phyloP scores from a whole-genome alignment of 192 early-diverging fungal genomes.

The Mortierella claussenii region DNA sequence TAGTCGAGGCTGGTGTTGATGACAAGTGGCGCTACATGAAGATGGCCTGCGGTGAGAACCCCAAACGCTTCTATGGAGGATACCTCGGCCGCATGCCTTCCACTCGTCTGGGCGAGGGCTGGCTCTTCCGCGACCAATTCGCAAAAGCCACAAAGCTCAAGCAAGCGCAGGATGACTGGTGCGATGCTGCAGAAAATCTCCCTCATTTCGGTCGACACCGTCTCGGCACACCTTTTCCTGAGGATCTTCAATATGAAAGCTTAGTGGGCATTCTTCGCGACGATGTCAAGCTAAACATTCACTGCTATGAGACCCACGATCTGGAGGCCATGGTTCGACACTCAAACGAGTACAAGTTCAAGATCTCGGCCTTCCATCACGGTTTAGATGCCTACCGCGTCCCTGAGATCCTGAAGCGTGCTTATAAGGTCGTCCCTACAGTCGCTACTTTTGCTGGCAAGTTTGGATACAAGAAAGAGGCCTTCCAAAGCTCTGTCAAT shows the following conservation, averaged over 20 bases:
- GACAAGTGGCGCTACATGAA: conserved; percentile 78
- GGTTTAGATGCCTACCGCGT: conserved; percentile 81
- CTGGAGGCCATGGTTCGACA: conserved; percentile 79
- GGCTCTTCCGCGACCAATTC: conserved; percentile 71
- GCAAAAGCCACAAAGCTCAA: conserved; percentile 60
- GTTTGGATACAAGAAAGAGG: conserved; percentile 83
- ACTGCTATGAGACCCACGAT: conserved; percentile 78
- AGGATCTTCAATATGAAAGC: conserved; percentile 66
- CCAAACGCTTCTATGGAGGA: conserved; percentile 74
- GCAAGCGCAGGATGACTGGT: conserved; percentile 64
- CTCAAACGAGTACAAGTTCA: conserved; percentile 79
- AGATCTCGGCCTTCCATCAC: conserved; percentile 80
- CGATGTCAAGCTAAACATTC: conserved; percentile 74
- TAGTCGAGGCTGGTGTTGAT: conserved; percentile 62
- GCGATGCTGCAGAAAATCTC: conserved; percentile 42
- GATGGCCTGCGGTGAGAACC: conserved; percentile 88
- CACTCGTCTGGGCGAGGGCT: conserved; percentile 72
- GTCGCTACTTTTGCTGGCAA: conserved; percentile 75
- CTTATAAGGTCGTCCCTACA: conserved; percentile 67
- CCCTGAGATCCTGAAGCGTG: conserved; percentile 68
- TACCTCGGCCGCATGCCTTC: conserved; percentile 66
- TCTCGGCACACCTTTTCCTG: conserved; percentile 66
- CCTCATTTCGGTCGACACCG: conserved; percentile 63
- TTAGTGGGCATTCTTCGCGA: conserved; percentile 75
- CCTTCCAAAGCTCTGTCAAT: conserved; percentile 71